A percentile compares a stretch with the other conserved stretches of the same genome.
phyloP scores from a whole-genome alignment of 2,329 filamentous ascomycete species.

The Bipolaris gigantea region DNA sequence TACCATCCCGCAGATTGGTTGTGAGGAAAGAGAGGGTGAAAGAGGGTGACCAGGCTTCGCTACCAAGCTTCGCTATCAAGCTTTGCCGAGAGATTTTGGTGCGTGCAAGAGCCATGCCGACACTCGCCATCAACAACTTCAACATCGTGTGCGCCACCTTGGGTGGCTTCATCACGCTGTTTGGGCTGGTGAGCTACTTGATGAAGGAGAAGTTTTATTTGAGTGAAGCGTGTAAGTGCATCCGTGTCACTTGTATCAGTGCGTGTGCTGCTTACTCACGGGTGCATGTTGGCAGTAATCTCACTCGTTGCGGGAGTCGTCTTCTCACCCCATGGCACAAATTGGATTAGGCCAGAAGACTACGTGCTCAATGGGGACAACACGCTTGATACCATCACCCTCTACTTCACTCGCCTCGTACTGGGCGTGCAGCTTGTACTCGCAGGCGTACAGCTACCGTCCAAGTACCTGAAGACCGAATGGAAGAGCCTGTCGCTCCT shows the following conservation, averaged over 20 bases:
- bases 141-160: constrained; percentile 80
- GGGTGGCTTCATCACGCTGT: constrained; percentile 87
- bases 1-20: not conserved
- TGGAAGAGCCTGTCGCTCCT: constrained; percentile 75
- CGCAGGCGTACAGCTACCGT: constrained; percentile 84
- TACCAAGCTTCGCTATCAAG: constrained; percentile 8
- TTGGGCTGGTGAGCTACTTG: constrained; percentile 85
- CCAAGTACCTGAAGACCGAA: constrained; percentile 75
- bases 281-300: constrained; percentile 62
- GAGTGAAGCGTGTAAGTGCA: constrained; percentile 77
- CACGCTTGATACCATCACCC: constrained; percentile 71
- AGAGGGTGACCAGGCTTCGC: not conserved
- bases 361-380: constrained; percentile 64
- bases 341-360: constrained; percentile 71
- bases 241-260: too few species aligned
- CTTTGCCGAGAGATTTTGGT: constrained; percentile 8
- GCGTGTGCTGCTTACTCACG: constrained; percentile 8
- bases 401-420: constrained; percentile 84
- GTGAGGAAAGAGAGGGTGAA: not conserved
- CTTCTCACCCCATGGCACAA: constrained; percentile 76
- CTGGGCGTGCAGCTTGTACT: constrained; percentile 88
- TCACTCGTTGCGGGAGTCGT: constrained; percentile 76
- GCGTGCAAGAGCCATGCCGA: constrained; percentile 54
- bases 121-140: constrained; percentile 71
- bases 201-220: constrained; percentile 89